Evolutionary conservation across 495 filamentous ascomycete genomes (phyloP).

Genomic region (Aspergillus haitiensis): DNA sequence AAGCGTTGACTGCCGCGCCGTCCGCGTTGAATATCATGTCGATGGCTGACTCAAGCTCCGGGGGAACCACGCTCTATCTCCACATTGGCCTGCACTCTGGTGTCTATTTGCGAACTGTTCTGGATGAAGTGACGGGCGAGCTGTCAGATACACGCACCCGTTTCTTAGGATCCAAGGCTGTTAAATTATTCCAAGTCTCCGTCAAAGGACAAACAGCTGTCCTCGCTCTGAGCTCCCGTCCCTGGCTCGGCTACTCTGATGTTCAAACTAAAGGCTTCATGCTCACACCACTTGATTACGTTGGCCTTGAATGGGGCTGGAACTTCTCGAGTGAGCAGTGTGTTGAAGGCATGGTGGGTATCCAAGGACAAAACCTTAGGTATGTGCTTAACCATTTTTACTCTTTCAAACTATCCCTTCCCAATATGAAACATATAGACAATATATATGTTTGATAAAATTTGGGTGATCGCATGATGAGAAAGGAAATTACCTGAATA

Average conservation of each 20-base stretch:
- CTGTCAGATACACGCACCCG: slow-evolving; percentile 90
- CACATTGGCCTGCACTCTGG: slow-evolving; percentile 96
- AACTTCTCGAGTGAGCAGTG: slow-evolving; percentile 95
- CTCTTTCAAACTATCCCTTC: slow-evolving; percentile 2
- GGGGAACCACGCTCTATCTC: slow-evolving; percentile 79
- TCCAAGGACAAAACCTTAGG: slow-evolving; percentile 86
- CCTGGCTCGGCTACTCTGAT: slow-evolving; percentile 92
- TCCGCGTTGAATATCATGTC: slow-evolving; percentile 89
- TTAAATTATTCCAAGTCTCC: slow-evolving; percentile 81
- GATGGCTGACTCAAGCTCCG: slow-evolving; percentile 84
- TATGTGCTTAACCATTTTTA: slow-evolving; percentile 50
- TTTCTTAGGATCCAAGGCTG: slow-evolving; percentile 86
- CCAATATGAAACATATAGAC: too few species aligned
- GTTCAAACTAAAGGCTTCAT: slow-evolving; percentile 79
- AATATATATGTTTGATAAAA: too few species aligned
- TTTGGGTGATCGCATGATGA: slow-evolving; percentile 64
- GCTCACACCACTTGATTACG: slow-evolving; percentile 87
- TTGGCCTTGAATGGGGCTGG: slow-evolving; percentile 88
- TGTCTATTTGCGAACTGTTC: slow-evolving; percentile 87
- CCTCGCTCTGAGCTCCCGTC: slow-evolving; percentile 82
- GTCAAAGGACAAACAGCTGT: slow-evolving; percentile 85
- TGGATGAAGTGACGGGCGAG: slow-evolving; percentile 94
- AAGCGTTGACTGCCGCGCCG: slow-evolving; percentile 86
- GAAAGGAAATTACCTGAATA: slow-evolving; percentile 44
- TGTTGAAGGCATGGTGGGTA: slow-evolving; percentile 91